Evolutionary conservation across 2,329 filamentous ascomycete species (phyloP).

Genomic region (Exophiala bonariae): DNA sequence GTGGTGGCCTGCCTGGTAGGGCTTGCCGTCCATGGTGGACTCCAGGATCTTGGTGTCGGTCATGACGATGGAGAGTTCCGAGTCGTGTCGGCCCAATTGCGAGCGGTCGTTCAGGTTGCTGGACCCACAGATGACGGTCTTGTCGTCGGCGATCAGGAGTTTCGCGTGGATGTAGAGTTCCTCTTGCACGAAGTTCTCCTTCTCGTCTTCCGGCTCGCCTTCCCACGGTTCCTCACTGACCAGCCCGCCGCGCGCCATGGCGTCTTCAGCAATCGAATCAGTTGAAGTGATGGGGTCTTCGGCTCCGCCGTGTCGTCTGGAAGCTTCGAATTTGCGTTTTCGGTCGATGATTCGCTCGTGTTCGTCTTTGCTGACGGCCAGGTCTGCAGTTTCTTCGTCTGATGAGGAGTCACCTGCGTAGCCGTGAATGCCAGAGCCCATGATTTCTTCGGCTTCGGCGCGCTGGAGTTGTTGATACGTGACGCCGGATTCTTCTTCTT

Average conservation of each 20-base stretch:
- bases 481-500: slow-evolving; percentile 79
- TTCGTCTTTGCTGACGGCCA: slow-evolving; percentile 34
- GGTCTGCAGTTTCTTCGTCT: slow-evolving; percentile 19
- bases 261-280: slow-evolving; percentile 71
- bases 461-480: slow-evolving; percentile 84
- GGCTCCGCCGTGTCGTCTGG: slow-evolving; percentile 39
- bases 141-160: slow-evolving; percentile 77
- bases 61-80: slow-evolving; percentile 86
- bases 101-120: slow-evolving; percentile 71
- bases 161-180: slow-evolving; percentile 96
- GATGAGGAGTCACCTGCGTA: slow-evolving; percentile 40
- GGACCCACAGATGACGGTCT: slow-evolving; percentile 77
- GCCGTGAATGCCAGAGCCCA: slow-evolving; percentile 71
- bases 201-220: slow-evolving; percentile 71
- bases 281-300: slow-evolving; percentile 48
- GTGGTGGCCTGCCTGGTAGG: slow-evolving; percentile 71
- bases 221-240: slow-evolving; percentile 74
- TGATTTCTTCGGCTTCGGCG: slow-evolving; percentile 85
- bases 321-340: slow-evolving; percentile 46
- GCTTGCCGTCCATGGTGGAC: slow-evolving; percentile 70
- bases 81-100: slow-evolving; percentile 81
- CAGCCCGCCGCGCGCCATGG: slow-evolving; percentile 71
- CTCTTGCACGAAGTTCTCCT: slow-evolving; percentile 79
- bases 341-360: slow-evolving; percentile 47
- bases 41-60: slow-evolving; percentile 73